Conservation (phyloP, 352 stramenopile species). For the Pythium folliculosum region DNA sequence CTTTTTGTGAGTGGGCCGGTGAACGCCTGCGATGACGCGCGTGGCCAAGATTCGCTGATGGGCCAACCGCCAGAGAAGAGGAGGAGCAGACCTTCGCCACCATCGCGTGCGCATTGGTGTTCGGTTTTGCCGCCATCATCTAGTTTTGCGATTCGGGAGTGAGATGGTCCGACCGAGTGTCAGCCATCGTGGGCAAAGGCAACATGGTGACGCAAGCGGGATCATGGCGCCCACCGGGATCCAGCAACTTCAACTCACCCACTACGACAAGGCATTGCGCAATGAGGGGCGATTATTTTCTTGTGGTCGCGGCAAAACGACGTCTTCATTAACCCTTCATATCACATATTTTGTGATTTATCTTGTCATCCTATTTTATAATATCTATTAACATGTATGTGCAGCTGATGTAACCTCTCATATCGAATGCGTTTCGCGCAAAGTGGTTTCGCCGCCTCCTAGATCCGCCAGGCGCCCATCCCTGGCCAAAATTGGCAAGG, state of each 20-base stretch:
- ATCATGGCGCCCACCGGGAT: neutral
- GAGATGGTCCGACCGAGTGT: neutral
- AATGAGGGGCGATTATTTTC: slow-evolving; percentile 17
- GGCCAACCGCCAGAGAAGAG: no score
- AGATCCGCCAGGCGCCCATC: neutral
- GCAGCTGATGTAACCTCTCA: no score
- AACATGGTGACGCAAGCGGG: slow-evolving; percentile 18
- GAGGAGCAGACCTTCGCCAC: no score
- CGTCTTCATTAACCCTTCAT: neutral
- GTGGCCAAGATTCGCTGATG: no score
- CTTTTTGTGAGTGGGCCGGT: no score
- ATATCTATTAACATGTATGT: neutral
- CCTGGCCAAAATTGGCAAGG: slow-evolving; percentile 4
- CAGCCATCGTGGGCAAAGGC: slow-evolving; percentile 7
- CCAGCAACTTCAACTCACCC: slow-evolving; percentile 16
- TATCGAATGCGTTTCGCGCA: neutral
- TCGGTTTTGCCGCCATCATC: neutral
- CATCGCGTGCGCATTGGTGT: no score
- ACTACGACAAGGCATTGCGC: neutral
- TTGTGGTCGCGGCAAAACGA: slow-evolving; percentile 21
- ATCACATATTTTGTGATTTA: neutral
- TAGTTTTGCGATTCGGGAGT: no score
- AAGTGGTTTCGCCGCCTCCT: slow-evolving; percentile 10
- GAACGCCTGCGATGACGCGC: no score
- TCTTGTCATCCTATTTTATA: neutral